Conservation (phyloP, 139 green algal species). For the Ulvella scutata region DNA sequence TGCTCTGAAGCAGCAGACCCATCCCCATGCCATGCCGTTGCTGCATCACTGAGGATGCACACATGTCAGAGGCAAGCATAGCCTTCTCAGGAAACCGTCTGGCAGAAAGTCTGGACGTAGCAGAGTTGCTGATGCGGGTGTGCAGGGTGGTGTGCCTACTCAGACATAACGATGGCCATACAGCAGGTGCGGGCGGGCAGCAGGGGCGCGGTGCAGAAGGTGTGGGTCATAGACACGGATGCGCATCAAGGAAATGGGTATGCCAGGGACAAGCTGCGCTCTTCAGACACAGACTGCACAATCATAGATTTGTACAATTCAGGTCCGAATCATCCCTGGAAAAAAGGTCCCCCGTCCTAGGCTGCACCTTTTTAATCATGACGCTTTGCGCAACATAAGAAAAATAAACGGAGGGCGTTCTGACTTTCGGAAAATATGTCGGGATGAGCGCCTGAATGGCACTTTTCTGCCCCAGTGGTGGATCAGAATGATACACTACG, state of each 20-base stretch:
- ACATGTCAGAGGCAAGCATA: no score
- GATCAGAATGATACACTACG: no score
- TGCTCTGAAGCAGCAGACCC: no score
- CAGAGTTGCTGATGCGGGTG: no score
- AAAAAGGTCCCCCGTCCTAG: slow-evolving; percentile 8
- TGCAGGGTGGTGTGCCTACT: slow-evolving; percentile 44
- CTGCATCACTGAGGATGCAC: no score
- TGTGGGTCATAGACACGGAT: slow-evolving; percentile 59
- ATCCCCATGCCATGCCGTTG: no score
- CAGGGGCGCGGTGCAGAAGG: slow-evolving; percentile 12
- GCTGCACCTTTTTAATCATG: neutral
- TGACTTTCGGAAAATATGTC: neutral
- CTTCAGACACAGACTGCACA: slow-evolving; percentile 26
- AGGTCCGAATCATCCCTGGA: slow-evolving; percentile 16
- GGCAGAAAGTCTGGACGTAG: no score
- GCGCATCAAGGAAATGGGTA: slow-evolving; percentile 57
- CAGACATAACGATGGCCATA: slow-evolving; percentile 43
- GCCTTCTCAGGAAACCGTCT: no score
- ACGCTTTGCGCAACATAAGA: no score
- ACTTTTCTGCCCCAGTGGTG: no score
- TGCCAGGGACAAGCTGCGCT: slow-evolving; percentile 44
- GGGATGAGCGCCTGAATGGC: neutral
- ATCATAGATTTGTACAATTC: slow-evolving; percentile 52
- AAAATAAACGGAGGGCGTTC: no score
- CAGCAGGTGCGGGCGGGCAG: slow-evolving; percentile 15